Percentiles rank a stretch among this genome's conserved stretches.
Evolutionary conservation across 2,329 filamentous ascomycete genomes (phyloP).

Genomic region (Cladophialophora bantiana): DNA sequence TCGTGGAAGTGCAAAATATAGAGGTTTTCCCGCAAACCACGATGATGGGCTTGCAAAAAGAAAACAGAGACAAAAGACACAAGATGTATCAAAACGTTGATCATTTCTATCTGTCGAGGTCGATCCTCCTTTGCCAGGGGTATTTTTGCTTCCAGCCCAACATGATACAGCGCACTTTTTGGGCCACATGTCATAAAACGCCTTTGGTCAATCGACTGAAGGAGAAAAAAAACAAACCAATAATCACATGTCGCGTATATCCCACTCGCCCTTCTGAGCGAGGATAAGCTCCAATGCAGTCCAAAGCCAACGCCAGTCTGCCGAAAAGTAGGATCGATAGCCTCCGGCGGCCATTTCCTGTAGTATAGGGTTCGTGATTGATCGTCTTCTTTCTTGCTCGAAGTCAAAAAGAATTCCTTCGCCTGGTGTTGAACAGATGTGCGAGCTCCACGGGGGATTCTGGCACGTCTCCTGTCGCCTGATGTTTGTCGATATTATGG

Average conservation of each 20-base stretch:
- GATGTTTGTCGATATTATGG: not conserved
- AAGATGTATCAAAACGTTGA: too few relatives aligned
- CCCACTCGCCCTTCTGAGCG: not conserved
- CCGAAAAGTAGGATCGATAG: not conserved
- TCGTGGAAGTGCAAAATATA: too few relatives aligned
- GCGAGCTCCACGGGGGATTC: not conserved
- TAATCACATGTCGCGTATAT: not conserved
- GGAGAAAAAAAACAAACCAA: not conserved
- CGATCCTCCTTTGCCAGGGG: too few relatives aligned
- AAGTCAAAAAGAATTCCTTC: not conserved
- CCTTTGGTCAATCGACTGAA: too few relatives aligned
- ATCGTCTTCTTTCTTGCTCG: not conserved
- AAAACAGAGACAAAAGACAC: too few relatives aligned
- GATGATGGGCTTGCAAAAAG: too few relatives aligned
- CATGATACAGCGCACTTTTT: too few relatives aligned
- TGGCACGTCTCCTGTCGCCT: not conserved
- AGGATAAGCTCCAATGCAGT: not conserved
- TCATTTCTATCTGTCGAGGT: too few relatives aligned
- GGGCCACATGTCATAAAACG: too few relatives aligned
- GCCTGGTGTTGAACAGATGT: not conserved
- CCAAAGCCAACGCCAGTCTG: not conserved
- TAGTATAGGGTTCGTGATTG: not conserved
- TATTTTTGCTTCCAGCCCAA: too few relatives aligned
- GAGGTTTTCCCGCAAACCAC: too few relatives aligned
- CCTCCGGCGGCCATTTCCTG: not conserved